phyloP scores from a whole-genome alignment of 169 alveolate genomes.

The Plasmodium adleri region DNA sequence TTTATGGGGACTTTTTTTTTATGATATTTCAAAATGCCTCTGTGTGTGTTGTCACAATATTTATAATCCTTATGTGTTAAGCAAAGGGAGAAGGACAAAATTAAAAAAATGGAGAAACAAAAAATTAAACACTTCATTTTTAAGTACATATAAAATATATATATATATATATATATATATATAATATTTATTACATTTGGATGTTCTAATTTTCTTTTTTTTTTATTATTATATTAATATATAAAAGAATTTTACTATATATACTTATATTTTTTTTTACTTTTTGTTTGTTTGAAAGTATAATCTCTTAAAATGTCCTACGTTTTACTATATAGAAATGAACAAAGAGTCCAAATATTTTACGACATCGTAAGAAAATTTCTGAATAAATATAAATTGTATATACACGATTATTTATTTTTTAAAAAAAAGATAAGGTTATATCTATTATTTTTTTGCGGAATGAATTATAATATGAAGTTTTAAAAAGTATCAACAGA shows the following conservation, averaged over 20 bases:
- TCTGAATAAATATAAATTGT: neutral
- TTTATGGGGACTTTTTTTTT: constrained; percentile 38
- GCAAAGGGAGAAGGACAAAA: constrained; percentile 11
- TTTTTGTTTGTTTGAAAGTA: too few relatives aligned
- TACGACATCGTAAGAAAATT: too few relatives aligned
- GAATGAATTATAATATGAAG: too few relatives aligned
- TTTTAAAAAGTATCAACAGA: too few relatives aligned
- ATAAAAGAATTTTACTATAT: too few relatives aligned
- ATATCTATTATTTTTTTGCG: too few relatives aligned
- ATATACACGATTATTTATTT: neutral
- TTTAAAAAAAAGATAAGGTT: too few relatives aligned
- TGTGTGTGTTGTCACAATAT: constrained; percentile 45
- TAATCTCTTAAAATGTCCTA: too few relatives aligned
- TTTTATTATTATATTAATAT: too few relatives aligned
- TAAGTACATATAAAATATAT: neutral
- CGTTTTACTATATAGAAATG: too few relatives aligned
- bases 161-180: neutral
- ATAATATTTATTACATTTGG: neutral
- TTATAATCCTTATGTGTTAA: constrained; percentile 24
- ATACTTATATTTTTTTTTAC: too few relatives aligned
- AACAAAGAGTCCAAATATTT: too few relatives aligned
- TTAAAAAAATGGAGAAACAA: constrained; percentile 13
- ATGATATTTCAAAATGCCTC: constrained; percentile 65
- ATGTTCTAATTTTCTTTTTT: neutral
- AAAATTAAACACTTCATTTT: constrained; percentile 44